Percentiles rank a stretch among this genome's conserved stretches.
These are phyloP conservation scores for Coemansia nantahalensis DNA, from an alignment of 192 early-diverging fungal species.

Conservation along the genomic window DNA sequence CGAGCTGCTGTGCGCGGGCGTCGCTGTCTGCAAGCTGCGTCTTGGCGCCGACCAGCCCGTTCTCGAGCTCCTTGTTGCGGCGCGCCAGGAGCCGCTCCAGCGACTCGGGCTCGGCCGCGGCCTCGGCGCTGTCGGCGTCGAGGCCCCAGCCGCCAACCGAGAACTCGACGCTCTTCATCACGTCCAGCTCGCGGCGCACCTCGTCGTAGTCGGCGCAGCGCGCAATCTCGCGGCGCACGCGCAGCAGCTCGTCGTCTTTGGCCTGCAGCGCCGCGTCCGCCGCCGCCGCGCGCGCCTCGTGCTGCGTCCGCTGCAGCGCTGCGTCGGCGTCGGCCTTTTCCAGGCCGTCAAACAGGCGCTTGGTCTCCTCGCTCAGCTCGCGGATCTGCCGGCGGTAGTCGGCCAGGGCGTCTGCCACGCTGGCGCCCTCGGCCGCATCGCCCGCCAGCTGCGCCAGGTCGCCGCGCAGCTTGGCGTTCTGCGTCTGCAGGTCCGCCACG, in stretches of 20 bases:
- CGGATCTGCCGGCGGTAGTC: slow-evolving; percentile 36
- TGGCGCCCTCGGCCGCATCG: not conserved
- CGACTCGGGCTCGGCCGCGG: slow-evolving; percentile 53
- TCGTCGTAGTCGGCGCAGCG: slow-evolving; percentile 81
- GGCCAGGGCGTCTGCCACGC: slow-evolving; percentile 33
- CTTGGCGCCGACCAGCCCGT: slow-evolving; percentile 56
- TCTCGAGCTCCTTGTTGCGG: slow-evolving; percentile 81
- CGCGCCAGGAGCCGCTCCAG: slow-evolving; percentile 79
- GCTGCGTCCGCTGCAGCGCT: slow-evolving; percentile 18
- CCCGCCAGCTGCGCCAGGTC: slow-evolving; percentile 37
- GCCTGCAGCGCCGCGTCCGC: slow-evolving; percentile 31
- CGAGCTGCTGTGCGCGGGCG: slow-evolving; percentile 28
- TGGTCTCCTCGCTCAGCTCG: slow-evolving; percentile 36
- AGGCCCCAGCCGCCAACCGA: slow-evolving; percentile 52
- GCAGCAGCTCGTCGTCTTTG: slow-evolving; percentile 60
- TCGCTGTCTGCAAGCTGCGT: slow-evolving; percentile 52
- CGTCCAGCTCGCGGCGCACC: slow-evolving; percentile 80
- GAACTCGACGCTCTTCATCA: slow-evolving; percentile 69
- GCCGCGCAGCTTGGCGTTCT: slow-evolving; percentile 60
- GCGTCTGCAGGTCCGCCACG: slow-evolving; percentile 62
- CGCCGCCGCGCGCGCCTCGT: slow-evolving; percentile 4
- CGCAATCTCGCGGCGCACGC: slow-evolving; percentile 54
- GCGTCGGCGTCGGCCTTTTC: slow-evolving; percentile 38
- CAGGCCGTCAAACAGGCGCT: slow-evolving; percentile 26
- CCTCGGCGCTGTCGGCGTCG: slow-evolving; percentile 38